Evolutionary conservation across 371 early-diverging fungal species (phyloP), one percentile per base, ranked within the genome.

Genomic region (Conidiobolus incongruus): DNA sequence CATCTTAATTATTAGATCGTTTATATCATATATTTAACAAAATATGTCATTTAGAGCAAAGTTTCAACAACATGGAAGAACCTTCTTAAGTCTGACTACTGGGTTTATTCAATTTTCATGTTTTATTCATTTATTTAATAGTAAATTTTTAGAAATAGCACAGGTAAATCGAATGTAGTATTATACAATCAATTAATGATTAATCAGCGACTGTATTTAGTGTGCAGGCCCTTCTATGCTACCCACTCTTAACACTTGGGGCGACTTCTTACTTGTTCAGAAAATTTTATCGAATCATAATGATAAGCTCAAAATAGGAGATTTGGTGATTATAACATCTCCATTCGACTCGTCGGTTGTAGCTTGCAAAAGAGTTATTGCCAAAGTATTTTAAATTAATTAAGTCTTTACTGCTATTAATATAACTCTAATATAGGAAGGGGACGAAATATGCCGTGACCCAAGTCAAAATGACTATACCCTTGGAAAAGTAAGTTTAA

Each of bases 221-320:
- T 77, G 79, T 52, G 56, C 72, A 33, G 87, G 87, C 0, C 87
- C 87, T 0, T 81, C 81, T 31, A 86, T 86, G 87, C 63, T 86
- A 2, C 83, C 86, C 1, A 77, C 75, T 15, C 65, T 81, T 41
- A 71, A 76, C 52, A 65, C 72, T 59, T 56, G 63, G 8, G 75
- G 80, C 19, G 71, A 73, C 44, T 36, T 76, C 22, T 70, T 83
- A 1, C 61, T 65, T 5, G 60, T 76, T 29, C n/a, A n/a, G n/a
- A n/a, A n/a, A n/a, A n/a, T n/a, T n/a, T n/a, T n/a, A n/a, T n/a
- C n/a, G n/a, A n/a, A n/a, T n/a, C n/a, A n/a, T n/a, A n/a, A n/a
- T n/a, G 83, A 81, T 32, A 65, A 68, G 36, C 38, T 82, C 7
- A 47, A 57, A 28, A 59, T 71, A 19, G 86, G 86, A 1, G 84